Conservation (phyloP, 2,329 filamentous ascomycete species). For the Penicillium sp. region DNA sequence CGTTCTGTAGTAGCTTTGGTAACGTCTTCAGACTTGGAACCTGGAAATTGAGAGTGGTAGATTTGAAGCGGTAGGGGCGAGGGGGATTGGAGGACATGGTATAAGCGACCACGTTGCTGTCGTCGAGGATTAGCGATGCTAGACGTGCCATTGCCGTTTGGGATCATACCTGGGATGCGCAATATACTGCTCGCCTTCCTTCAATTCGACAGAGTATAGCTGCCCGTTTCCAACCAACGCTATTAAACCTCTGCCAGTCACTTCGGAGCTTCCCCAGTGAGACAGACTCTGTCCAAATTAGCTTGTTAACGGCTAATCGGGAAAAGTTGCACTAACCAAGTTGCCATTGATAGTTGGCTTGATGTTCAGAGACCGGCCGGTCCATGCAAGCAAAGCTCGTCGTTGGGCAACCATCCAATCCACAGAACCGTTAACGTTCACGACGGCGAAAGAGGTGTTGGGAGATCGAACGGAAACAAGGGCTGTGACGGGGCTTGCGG, state of each 20-base stretch:
- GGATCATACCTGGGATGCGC: constrained; percentile 66
- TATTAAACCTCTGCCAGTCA: constrained; percentile 82
- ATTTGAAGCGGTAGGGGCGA: constrained; percentile 81
- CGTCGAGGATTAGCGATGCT: constrained; percentile 6
- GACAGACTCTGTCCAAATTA: constrained; percentile 59
- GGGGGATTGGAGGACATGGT: constrained; percentile 70
- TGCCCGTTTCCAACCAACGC: constrained; percentile 83
- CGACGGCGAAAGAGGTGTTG: constrained; percentile 77
- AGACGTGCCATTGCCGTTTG: neutral
- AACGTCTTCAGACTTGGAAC: constrained; percentile 64
- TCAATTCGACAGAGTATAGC: constrained; percentile 78
- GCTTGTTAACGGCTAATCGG: constrained; percentile 14
- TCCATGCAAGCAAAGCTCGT: constrained; percentile 91
- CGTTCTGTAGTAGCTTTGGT: constrained; percentile 61
- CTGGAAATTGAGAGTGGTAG: constrained; percentile 69
- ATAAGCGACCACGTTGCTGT: constrained; percentile 84
- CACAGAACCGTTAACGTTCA: constrained; percentile 86
- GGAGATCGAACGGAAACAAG: constrained; percentile 84
- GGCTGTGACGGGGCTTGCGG: constrained; percentile 81
- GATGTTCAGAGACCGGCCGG: constrained; percentile 76
- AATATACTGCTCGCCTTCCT: constrained; percentile 81
- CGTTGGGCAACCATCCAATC: constrained; percentile 94
- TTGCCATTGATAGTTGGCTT: constrained; percentile 70
- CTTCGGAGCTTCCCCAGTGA: constrained; percentile 85
- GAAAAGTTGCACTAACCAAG: constrained; percentile 50